Conservation (phyloP, 2,329 filamentous ascomycete species). For the Didymella arachidicola region DNA sequence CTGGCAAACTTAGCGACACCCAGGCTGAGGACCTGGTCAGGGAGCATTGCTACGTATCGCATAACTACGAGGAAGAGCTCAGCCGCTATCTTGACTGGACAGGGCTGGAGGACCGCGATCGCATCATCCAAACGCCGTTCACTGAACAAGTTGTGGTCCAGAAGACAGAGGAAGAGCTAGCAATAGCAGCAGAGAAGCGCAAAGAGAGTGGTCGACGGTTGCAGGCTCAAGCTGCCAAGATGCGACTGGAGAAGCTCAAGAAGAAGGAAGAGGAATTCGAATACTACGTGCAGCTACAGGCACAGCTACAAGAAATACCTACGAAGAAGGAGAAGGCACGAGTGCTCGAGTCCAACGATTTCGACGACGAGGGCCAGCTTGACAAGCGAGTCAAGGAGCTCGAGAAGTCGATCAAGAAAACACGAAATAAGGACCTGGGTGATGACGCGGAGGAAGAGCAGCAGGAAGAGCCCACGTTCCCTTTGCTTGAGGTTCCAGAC, state of each 20-base stretch:
- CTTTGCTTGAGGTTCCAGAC: conserved; percentile 86
- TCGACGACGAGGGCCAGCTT: conserved; percentile 88
- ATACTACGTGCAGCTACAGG: conserved; percentile 87
- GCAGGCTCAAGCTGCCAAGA: conserved; percentile 96
- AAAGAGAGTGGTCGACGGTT: conserved; percentile 91
- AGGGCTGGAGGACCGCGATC: conserved; percentile 86
- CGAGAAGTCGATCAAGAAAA: conserved; percentile 87
- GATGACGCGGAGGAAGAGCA: conserved; percentile 75
- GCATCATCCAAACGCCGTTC: conserved; percentile 90
- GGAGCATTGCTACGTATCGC: conserved; percentile 89
- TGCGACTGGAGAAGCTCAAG: conserved; percentile 93
- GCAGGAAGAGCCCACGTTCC: conserved; percentile 82
- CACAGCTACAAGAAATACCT: conserved; percentile 70
- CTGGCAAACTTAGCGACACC: conserved; percentile 81
- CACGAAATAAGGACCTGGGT: conserved; percentile 91
- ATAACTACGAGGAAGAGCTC: conserved; percentile 82
- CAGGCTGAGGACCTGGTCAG: conserved; percentile 88
- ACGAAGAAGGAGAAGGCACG: conserved; percentile 87
- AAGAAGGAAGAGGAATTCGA: conserved; percentile 95
- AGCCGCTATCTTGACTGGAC: conserved; percentile 85
- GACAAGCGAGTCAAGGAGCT: conserved; percentile 87
- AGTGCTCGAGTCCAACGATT: conserved; percentile 85
- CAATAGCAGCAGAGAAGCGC: conserved; percentile 87
- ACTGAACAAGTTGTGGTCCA: conserved; percentile 89
- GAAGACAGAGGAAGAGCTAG: conserved; percentile 94